Base-by-base conservation (phyloP, 305 asterid species). In the Fraxinus albicans region DNA sequence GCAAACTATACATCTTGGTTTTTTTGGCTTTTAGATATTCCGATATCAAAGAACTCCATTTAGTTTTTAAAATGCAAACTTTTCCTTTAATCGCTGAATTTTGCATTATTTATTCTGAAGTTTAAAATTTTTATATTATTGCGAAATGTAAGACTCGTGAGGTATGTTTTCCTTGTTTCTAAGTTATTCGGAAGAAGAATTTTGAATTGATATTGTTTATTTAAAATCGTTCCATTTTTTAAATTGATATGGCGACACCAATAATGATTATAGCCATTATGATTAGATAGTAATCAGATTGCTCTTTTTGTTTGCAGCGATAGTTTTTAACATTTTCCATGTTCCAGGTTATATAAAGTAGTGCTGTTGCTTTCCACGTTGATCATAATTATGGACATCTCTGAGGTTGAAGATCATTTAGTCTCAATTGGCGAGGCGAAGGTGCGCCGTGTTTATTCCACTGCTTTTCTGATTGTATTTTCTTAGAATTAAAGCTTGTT, bases 401-500 rank as follows among this genome's bases (percentile, higher is more conserved):
- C 92, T 78, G 99, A 95, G 89, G 91, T 93, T 86, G 99, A 96
- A 81, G 98, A 93, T 4, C 92, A 87, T 86, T 85, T 96, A 78
- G 83, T 90, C 50, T 88, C 94, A 79, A 90, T 95, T 85, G 97
- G 99, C 12, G 99, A 96, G 87, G 97, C 99, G 77, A 96, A 96
- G 99, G 99, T 96, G 90, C 76, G 80, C 40, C 29, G 81, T 84
- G 79, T 74, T 79, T 80, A 25, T 38, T 63, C 63, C 2, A 23
- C 15, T 76, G 33, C 79, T 25, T 79, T 83, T 47, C 29, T 55
- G 47, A 67, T 55, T 5, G 53, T 72, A 23, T 80, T 47, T 47
- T 47, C 58, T 13, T 47, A 13, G 58, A 47, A 12, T 47, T 47
- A 47, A 25, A 25, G 27, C 27, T 25, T 25, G 27, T 25, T 25